Base-by-base conservation (phyloP, 1,284 basidiomycete species). In the Boletellus sp. region DNA sequence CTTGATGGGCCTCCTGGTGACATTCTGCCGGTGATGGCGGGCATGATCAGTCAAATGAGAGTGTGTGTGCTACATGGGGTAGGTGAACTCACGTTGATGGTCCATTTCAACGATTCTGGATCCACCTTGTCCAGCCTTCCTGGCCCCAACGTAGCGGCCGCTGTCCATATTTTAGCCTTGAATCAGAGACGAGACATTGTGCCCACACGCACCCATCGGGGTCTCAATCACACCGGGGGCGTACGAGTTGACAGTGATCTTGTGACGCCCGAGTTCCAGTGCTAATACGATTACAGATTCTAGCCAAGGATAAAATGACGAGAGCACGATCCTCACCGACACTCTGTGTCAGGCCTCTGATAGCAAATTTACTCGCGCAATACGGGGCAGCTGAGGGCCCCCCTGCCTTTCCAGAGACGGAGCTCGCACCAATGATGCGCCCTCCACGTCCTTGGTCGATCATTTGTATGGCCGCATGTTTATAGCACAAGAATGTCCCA, bases 361-460 rank as follows among this genome's bases (percentile, higher is more conserved):
- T 19, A 7, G 66, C 64, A 35, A 65, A 66, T 37, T 68, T 68
- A 46, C 53, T 63, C 9, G 65, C 55, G 8, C 21, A 46, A 47
- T 64, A 63, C 11, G 47, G 43, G 11, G 33, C 9, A 7, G 2
- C 0, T 4, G 36, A 3, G 14, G 35, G 8, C 44, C 14, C 7
- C 25, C 22, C 19, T 11, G 36, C 17, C 36, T 55, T 55, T 2
- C 61, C 64, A 3, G 41, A 25, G 2, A 45, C 10, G 4, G 61
- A 67, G 8, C 55, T 60, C 17, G 60, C 55, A 10, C 62, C 68
- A 7, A 72, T 63, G 7, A 72, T 62, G 20, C 63, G 42, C 8
- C 71, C 69, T 3, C 68, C 69, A 10, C 51, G 53, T 22, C 65
- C 68, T 52, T 69, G 68, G 36, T 55, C 47, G 43, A 69, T 63